A percentile compares a stretch with the other conserved stretches of the same genome.
Conservation (phyloP, 202 grass and related monocot species). For the Elaeis oleifera region DNA sequence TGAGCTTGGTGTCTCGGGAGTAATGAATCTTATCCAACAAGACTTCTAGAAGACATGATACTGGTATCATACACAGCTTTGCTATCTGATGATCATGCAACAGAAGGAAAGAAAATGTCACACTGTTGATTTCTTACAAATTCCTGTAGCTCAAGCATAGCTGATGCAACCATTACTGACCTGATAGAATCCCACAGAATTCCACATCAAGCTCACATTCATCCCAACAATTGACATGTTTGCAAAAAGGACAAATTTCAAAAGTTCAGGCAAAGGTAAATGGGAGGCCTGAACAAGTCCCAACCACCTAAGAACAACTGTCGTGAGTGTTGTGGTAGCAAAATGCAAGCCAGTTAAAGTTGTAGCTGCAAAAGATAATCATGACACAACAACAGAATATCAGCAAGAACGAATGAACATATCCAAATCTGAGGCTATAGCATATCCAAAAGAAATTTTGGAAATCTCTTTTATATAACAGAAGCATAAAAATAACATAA, state of each 20-base stretch:
- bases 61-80: background rate
- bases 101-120: no score
- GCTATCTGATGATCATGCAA: background rate
- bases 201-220: constrained; percentile 6
- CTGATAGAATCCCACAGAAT: constrained; percentile 14
- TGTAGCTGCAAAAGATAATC: constrained; percentile 1
- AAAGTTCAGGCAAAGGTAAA: constrained; percentile 1
- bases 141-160: no score
- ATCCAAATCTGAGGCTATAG: no score
- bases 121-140: no score
- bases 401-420: no score
- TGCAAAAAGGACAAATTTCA: constrained; percentile 14
- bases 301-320: background rate
- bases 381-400: no score
- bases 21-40: constrained; percentile 1
- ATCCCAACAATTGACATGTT: no score
- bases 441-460: no score
- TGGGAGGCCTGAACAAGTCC: background rate
- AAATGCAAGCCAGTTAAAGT: constrained; percentile 8
- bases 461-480: no score
- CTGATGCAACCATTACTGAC: background rate
- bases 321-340: constrained; percentile 8
- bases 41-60: no score
- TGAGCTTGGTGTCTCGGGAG: constrained; percentile 2
- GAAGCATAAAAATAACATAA: no score